Base-by-base conservation (phyloP, 106 monocot species). In the Amphibolis antarctica region DNA sequence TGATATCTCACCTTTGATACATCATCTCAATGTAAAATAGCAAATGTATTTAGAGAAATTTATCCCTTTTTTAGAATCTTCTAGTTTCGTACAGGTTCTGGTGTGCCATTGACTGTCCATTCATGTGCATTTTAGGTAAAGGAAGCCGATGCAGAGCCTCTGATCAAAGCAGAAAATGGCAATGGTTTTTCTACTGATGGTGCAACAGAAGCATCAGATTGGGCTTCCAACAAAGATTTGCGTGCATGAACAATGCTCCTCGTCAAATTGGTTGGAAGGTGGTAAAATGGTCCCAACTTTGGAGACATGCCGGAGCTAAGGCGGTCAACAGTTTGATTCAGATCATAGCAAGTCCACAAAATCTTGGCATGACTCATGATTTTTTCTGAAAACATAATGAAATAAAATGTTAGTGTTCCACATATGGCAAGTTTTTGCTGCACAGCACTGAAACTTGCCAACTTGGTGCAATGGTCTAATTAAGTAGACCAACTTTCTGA, bases 141-240 rank as follows among this genome's bases (percentile, higher is more conserved):
- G 1, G 53, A 53, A 53, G 10, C 21, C 10, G 53, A 53, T 6
- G 20, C 22, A 23, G 53, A 53, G 20, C 3, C 53, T 53, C 53
- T 53, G 23, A 53, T 53, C 53, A 49, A 5, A 0, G 48, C 48
- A 13, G 48, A 49, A 49, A 49, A 49, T 4, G 48, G 53, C 23
- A 20, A n/a, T 0, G 10, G 46, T 6, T 29, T 22, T 22, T 2
- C 22, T n/a, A 53, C 53, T 20, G 53, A 53, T 53, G 53, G 17
- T 53, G 20, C 20, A 53, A 19, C 22, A 53, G 23, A 53, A 53
- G n/a, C 22, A 19, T 53, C 53, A 53, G 53, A 53, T 53, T 53
- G 53, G 53, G 23, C 7, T 22, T 53, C 53, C 2, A 22, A 53
- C 22, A 53, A 53, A 53, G 53, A 53, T 53, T 22, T 53, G 21